Evolutionary conservation across 2,329 filamentous ascomycete genomes (phyloP), one percentile per base, ranked within the genome.

Genomic region (Pseudovirgaria hyperparasitica): DNA sequence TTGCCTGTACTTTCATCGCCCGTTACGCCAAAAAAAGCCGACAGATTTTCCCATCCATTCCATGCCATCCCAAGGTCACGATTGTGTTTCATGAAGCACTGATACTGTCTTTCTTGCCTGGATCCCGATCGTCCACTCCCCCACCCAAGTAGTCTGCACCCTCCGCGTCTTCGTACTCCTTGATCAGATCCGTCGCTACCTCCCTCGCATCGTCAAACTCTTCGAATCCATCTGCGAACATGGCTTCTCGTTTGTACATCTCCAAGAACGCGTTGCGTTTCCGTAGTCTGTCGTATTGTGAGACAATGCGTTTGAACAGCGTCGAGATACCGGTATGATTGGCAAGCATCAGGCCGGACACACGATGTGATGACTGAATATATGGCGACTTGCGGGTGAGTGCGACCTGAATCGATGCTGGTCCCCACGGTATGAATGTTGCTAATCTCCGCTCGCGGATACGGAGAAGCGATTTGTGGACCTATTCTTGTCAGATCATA

Each of bases 251-350:
- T 61, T 93, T 96, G 60, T 98, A 98, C 24, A 75, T 76, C 43
- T 98, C 90, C 46, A 98, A 70, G 56, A 96, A 98, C 26, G 90
- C 90, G 52, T 96, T 96, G 27, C 87, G 80, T 59, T 96, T 96
- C 32, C 90, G 72, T 65, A 98, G 79, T 15, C 81, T 77, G 44
- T 93, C 86, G 57, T 96, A 98, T 50, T 92, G 87, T 36, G 73
- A 71, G 9, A 94, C 71, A 36, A 96, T 93, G 23, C 87, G 75
- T 54, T 92, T 93, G 65, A 98, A 98, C 7, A 98, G 68, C 60
- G 90, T 94, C 24, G 87, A 82, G 41, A 98, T 92, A 38, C 86
- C 92, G 0, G 90, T 98, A 52, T 98, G 90, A 50, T 98, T 98
- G 9, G 90, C 90, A 33, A 98, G 64, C 90, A 98, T 98, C 32